phyloP scores from a whole-genome alignment of 2,329 filamentous ascomycete species.

The Curvularia lunata region DNA sequence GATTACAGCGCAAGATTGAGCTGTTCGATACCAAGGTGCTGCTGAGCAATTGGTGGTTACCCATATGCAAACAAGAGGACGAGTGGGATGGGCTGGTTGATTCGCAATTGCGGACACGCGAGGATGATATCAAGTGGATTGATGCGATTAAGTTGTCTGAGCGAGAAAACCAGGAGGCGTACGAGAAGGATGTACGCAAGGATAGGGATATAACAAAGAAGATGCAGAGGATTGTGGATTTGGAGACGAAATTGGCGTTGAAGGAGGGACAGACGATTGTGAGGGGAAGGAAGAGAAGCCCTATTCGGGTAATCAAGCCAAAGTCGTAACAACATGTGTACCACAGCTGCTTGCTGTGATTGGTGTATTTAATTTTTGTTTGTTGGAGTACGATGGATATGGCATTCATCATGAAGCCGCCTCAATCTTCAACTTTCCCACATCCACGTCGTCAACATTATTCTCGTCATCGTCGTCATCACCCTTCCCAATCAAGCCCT shows the following conservation, averaged over 20 bases:
- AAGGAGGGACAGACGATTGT: conserved; percentile 46
- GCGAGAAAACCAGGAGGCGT: conserved; percentile 19
- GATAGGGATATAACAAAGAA: conserved; percentile 44
- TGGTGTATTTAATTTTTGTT: conserved; percentile 19
- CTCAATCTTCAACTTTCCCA: conserved; percentile 52
- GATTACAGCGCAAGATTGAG: conserved; percentile 54
- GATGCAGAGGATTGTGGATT: conserved; percentile 57
- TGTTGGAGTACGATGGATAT: neutral
- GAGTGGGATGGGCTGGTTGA: conserved; percentile 55
- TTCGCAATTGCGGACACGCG: conserved; percentile 13
- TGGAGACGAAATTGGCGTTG: conserved; percentile 55
- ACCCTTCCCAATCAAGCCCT: conserved; percentile 64
- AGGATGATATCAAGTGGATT: conserved; percentile 39
- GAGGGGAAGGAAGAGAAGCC: conserved; percentile 34
- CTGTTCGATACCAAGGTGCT: conserved; percentile 50
- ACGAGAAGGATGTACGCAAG: conserved; percentile 33
- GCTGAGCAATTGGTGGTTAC: conserved; percentile 52
- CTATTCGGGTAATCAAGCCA: conserved; percentile 31
- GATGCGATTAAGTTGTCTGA: conserved; percentile 32
- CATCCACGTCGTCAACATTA: conserved; percentile 61
- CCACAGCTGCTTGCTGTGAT: neutral
- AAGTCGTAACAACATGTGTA: conserved; percentile 3
- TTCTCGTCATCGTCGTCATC: conserved; percentile 70
- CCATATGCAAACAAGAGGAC: conserved; percentile 54
- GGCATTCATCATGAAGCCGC: conserved; percentile 45